Percentiles rank a stretch among this genome's conserved stretches.
These are phyloP conservation scores for Arabidopsis lyrata DNA, from an alignment of 441 rosid species.

Conservation along the genomic window DNA sequence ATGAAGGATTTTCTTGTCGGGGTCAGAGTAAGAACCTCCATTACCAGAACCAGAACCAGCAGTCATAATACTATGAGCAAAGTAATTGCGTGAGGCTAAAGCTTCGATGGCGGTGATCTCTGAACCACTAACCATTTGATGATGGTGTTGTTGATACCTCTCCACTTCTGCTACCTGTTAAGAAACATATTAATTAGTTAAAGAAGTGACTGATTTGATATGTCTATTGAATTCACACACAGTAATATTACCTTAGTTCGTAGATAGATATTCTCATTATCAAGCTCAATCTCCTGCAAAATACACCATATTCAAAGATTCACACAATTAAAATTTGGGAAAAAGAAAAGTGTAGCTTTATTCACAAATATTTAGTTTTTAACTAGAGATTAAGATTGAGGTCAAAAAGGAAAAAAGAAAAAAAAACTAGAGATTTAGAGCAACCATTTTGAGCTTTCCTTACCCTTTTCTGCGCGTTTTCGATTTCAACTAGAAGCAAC, in stretches of 20 bases:
- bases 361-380: not conserved
- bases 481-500: slow-evolving; percentile 91
- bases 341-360: not conserved
- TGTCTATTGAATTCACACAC: not conserved
- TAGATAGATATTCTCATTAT: slow-evolving; percentile 80
- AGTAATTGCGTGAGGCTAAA: slow-evolving; percentile 89
- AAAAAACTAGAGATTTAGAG: not conserved
- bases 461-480: slow-evolving; percentile 92
- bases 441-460: slow-evolving; percentile 3
- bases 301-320: slow-evolving; percentile 7
- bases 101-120: slow-evolving; percentile 87
- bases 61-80: slow-evolving; percentile 59
- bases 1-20: slow-evolving; percentile 81
- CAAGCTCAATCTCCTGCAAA: slow-evolving; percentile 83
- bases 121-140: slow-evolving; percentile 68
- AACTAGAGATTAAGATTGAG: not conserved
- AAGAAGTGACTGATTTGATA: not conserved
- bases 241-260: slow-evolving; percentile 66
- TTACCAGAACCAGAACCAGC: slow-evolving; percentile 57
- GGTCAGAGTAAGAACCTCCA: slow-evolving; percentile 56
- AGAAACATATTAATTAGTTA: not conserved
- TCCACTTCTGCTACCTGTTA: slow-evolving; percentile 83
- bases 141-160: slow-evolving; percentile 76
- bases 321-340: not conserved
- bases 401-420: too few species aligned